phyloP scores from a whole-genome alignment of 345 rosid genomes.

The Arabidopsis suecica region DNA sequence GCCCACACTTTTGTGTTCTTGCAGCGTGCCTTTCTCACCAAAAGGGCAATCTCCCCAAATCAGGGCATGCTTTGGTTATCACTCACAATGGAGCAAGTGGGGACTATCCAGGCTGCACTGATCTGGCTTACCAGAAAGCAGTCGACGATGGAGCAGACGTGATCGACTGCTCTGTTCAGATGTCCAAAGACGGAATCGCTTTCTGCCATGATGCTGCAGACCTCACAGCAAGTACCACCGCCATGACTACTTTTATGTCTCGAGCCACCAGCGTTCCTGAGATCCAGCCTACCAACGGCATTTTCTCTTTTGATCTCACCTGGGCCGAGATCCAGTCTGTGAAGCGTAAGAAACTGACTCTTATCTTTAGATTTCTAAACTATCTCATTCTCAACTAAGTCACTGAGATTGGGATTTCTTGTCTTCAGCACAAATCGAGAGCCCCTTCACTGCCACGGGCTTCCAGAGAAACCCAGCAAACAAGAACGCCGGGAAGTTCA shows the following conservation, averaged over 20 bases:
- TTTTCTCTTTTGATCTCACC: constrained; percentile 84
- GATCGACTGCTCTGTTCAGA: constrained; percentile 82
- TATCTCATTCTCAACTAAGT: constrained; percentile 2
- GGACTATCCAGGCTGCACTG: constrained; percentile 75
- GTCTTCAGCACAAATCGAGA: constrained; percentile 69
- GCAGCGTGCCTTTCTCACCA: constrained; percentile 71
- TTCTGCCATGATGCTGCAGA: constrained; percentile 75
- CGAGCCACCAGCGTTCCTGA: constrained; percentile 61
- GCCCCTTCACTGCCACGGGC: constrained; percentile 51
- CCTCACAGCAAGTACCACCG: constrained; percentile 66
- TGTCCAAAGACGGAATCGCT: constrained; percentile 80
- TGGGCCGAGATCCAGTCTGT: constrained; percentile 84
- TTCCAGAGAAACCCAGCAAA: constrained; percentile 64
- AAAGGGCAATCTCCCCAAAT: constrained; percentile 38
- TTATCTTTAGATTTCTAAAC: background rate
- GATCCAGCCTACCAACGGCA: constrained; percentile 64
- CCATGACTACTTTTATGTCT: constrained; percentile 59
- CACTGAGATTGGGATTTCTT: background rate
- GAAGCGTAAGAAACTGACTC: constrained; percentile 56
- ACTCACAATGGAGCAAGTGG: constrained; percentile 92
- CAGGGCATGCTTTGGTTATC: constrained; percentile 58
- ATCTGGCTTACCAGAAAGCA: constrained; percentile 82
- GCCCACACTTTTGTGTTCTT: background rate
- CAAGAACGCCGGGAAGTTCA: constrained; percentile 69
- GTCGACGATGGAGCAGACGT: constrained; percentile 75